A percentile compares a stretch with the other conserved stretches of the same genome.
Evolutionary conservation across 495 filamentous ascomycete species (phyloP).

Genomic region (Neurospora sp.): DNA sequence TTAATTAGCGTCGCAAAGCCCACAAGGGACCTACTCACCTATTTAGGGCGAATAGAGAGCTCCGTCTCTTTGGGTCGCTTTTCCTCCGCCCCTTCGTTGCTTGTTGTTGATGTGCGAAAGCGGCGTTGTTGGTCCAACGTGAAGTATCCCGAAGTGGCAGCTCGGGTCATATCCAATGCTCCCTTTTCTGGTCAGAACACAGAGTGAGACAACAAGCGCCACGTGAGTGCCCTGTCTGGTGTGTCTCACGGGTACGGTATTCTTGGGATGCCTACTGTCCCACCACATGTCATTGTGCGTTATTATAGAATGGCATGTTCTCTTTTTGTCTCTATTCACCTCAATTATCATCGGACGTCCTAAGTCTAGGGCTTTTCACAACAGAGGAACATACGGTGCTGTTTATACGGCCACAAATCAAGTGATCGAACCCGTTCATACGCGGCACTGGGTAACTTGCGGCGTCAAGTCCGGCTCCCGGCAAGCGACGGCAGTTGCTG

Average conservation of each 20-base stretch:
- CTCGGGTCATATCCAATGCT: background rate
- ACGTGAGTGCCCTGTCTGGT: background rate
- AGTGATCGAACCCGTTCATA: background rate
- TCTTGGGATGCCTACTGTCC: background rate
- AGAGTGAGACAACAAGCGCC: background rate
- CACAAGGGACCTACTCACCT: background rate
- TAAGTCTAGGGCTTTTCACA: background rate
- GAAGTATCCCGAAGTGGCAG: background rate
- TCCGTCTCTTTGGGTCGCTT: background rate
- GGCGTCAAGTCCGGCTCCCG: background rate
- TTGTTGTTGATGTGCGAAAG: background rate
- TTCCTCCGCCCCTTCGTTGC: background rate
- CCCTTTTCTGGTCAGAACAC: background rate
- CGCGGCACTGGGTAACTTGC: background rate
- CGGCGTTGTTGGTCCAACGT: background rate
- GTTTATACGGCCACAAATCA: background rate
- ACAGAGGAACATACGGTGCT: background rate
- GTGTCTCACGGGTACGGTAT: background rate
- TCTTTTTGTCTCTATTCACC: background rate
- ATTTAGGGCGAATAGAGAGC: background rate
- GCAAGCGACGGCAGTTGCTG: background rate
- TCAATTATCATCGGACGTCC: background rate
- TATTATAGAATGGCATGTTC: background rate
- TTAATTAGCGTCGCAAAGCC: background rate
- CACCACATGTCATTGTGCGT: background rate